phyloP scores from a whole-genome alignment of 129 eudicot species.

The Saussurea involucrata region DNA sequence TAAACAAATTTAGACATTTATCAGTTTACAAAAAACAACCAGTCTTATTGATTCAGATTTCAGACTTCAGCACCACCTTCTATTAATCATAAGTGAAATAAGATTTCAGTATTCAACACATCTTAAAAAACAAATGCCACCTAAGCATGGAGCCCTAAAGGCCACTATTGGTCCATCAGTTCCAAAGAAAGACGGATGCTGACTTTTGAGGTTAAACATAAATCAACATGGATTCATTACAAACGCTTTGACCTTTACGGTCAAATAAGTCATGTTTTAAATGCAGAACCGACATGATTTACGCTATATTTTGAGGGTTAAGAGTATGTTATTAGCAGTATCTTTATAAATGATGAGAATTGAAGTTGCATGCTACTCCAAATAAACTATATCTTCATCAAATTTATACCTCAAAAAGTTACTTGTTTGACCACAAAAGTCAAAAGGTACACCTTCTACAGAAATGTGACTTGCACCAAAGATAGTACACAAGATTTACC shows the following conservation, averaged over 20 bases:
- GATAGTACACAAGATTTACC: conserved; percentile 29
- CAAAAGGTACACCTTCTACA: background rate
- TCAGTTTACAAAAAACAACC: no score
- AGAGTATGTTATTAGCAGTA: background rate
- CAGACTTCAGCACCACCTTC: no score
- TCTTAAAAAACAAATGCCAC: no score
- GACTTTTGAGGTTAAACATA: conserved; percentile 17
- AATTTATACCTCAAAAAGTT: background rate
- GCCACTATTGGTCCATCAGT: background rate
- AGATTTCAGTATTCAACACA: no score
- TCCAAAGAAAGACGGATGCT: background rate
- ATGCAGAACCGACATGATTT: background rate
- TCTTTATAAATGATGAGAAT: background rate
- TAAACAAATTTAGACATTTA: no score
- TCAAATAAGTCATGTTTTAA: background rate
- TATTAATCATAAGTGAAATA: no score
- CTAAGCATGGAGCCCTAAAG: no score
- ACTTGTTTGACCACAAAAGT: conserved; percentile 11
- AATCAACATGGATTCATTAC: background rate
- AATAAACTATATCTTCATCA: background rate
- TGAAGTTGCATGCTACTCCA: background rate
- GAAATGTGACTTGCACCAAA: background rate
- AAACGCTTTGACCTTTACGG: background rate
- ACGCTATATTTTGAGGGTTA: background rate
- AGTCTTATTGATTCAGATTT: no score